Evolutionary conservation across 1,139 yeast species (phyloP).

Genomic region (Candida buenavistaensis): DNA sequence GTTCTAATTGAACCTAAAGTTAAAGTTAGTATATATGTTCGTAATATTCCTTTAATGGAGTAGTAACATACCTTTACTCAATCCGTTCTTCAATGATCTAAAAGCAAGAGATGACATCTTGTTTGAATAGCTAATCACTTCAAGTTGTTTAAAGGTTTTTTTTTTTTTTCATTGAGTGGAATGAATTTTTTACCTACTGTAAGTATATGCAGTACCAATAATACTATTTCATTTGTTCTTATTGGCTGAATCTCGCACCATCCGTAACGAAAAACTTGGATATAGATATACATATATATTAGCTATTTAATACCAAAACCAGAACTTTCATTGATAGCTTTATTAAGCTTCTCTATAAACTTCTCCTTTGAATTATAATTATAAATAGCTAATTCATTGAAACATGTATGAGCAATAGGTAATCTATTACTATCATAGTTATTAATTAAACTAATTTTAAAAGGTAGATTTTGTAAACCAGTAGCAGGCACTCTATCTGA

Average conservation of each 20-base stretch:
- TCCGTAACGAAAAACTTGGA: background rate
- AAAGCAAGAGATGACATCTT: constrained; percentile 48
- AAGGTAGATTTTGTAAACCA: constrained; percentile 72
- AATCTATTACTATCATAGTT: constrained; percentile 49
- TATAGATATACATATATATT: too few species aligned
- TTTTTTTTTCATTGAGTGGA: constrained; percentile 12
- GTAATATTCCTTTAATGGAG: constrained; percentile 1
- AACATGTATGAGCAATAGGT: constrained; percentile 92
- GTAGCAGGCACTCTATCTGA: constrained; percentile 92
- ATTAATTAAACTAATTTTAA: constrained; percentile 56
- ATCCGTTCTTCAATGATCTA: constrained; percentile 55
- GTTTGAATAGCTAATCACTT: constrained; percentile 5
- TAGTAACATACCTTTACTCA: constrained; percentile 40
- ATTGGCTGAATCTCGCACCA: constrained; percentile 6
- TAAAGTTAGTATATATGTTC: constrained; percentile 3
- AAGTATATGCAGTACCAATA: constrained; percentile 9
- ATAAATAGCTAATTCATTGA: constrained; percentile 80
- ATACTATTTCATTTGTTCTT: constrained; percentile 6
- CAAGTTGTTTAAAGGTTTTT: constrained; percentile 3
- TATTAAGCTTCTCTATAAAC: constrained; percentile 53
- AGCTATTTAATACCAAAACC: constrained; percentile 84
- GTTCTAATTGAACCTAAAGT: constrained; percentile 32
- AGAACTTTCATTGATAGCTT: constrained; percentile 75
- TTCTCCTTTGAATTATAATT: constrained; percentile 57
- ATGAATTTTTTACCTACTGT: constrained; percentile 1